Conservation (phyloP, 768 basidiomycete genomes). For the Holtermannia corniformis region DNA sequence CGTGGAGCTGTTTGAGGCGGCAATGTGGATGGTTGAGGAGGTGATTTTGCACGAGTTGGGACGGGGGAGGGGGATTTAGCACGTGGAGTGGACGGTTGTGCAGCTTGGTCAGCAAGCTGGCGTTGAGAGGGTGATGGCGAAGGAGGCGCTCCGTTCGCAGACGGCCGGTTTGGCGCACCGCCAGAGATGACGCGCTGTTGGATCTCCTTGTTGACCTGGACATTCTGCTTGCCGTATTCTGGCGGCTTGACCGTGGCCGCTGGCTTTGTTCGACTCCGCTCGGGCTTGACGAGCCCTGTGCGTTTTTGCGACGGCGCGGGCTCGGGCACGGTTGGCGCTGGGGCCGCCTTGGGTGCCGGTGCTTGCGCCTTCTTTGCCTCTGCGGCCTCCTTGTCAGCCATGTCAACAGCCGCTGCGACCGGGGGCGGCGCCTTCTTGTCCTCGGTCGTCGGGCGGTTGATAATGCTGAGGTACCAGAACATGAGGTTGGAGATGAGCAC, state of each 20-base stretch:
- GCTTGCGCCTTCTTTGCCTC: slow-evolving; percentile 7
- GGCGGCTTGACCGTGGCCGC: slow-evolving; percentile 83
- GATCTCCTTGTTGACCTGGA: slow-evolving; percentile 76
- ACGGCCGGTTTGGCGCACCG: slow-evolving; percentile 4
- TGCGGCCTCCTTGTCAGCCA: slow-evolving; percentile 24
- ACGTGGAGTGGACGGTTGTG: not conserved
- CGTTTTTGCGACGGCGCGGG: slow-evolving; percentile 27
- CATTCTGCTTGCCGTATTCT: slow-evolving; percentile 88
- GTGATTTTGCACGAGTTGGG: slow-evolving; percentile 1
- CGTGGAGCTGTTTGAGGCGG: slow-evolving; percentile 5
- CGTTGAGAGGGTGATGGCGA: slow-evolving; percentile 10
- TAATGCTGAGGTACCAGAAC: slow-evolving; percentile 98
- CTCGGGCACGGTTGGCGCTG: slow-evolving; percentile 17
- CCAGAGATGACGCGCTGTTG: not conserved
- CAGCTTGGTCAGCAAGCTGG: slow-evolving; percentile 6
- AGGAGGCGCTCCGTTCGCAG: slow-evolving; percentile 2
- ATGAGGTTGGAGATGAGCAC: slow-evolving; percentile 49
- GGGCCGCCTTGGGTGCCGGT: slow-evolving; percentile 3
- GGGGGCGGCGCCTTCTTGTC: slow-evolving; percentile 30
- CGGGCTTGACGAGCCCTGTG: slow-evolving; percentile 47
- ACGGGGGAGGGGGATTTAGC: not conserved
- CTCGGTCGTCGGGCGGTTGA: slow-evolving; percentile 71
- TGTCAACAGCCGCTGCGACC: slow-evolving; percentile 15
- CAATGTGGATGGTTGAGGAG: not conserved
- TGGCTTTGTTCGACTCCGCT: slow-evolving; percentile 65